A percentile compares a stretch with the other conserved stretches of the same genome.
Evolutionary conservation across 805 yeast genomes (phyloP).

Genomic region (Teunomyces stri): DNA sequence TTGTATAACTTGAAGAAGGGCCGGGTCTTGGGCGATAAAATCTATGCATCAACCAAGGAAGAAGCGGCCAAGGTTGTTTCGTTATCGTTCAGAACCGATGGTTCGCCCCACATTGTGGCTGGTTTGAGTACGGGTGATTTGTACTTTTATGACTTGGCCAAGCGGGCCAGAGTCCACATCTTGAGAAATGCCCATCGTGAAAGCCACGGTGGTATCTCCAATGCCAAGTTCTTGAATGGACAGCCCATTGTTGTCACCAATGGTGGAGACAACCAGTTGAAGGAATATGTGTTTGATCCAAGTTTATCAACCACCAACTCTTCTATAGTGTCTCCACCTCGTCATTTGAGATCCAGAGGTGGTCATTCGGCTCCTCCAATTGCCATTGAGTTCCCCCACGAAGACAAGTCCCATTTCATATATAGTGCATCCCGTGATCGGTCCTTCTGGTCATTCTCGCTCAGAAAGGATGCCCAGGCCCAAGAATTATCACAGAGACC

Average conservation of each 20-base stretch:
- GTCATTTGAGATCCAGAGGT: slow-evolving; percentile 88
- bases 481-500: slow-evolving; percentile 85
- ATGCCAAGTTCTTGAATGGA: slow-evolving; percentile 75
- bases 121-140: slow-evolving; percentile 81
- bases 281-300: slow-evolving; percentile 93
- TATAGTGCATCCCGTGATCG: slow-evolving; percentile 84
- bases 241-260: slow-evolving; percentile 87
- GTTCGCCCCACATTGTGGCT: slow-evolving; percentile 75
- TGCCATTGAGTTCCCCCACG: slow-evolving; percentile 70
- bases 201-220: slow-evolving; percentile 71
- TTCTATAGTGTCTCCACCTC: slow-evolving; percentile 80
- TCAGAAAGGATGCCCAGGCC: slow-evolving; percentile 94
- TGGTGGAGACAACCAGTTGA: slow-evolving; percentile 87
- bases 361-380: slow-evolving; percentile 96
- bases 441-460: slow-evolving; percentile 87
- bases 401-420: slow-evolving; percentile 72
- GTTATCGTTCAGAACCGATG: slow-evolving; percentile 88
- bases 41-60: slow-evolving; percentile 43
- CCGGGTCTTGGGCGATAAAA: slow-evolving; percentile 46
- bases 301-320: slow-evolving; percentile 64
- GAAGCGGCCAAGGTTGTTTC: slow-evolving; percentile 49
- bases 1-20: slow-evolving; percentile 70
- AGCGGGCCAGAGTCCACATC: slow-evolving; percentile 70
- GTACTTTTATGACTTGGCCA: slow-evolving; percentile 77
- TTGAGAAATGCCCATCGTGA: slow-evolving; percentile 73